phyloP scores from a whole-genome alignment of 2,329 filamentous ascomycete genomes.

The Arthrinium phaeospermum region DNA sequence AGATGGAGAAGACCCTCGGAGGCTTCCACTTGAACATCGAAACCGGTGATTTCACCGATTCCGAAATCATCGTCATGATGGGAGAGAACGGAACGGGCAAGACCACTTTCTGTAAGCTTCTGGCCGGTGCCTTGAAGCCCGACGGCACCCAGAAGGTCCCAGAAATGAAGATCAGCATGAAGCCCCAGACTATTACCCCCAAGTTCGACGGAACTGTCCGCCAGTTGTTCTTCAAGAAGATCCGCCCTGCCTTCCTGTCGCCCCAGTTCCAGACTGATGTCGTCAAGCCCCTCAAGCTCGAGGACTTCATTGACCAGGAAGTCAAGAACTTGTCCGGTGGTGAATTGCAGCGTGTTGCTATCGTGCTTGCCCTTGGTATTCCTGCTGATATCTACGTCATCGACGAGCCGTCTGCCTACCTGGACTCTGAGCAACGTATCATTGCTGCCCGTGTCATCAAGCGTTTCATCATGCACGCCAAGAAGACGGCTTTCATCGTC shows the following conservation, averaged over 20 bases:
- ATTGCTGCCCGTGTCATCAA: conserved; percentile 97
- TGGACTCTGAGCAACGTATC: conserved; percentile 99
- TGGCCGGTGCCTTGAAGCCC: conserved; percentile 92
- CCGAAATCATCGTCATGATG: conserved; percentile 99
- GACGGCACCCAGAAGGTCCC: conserved; percentile 81
- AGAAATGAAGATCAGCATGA: conserved; percentile 98
- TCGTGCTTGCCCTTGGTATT: conserved; percentile 92
- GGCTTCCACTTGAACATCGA: conserved; percentile 86
- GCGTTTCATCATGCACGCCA: conserved; percentile 99
- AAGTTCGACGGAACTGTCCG: conserved; percentile 98
- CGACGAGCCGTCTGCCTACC: conserved; percentile 95
- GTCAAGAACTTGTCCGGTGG: conserved; percentile 98
- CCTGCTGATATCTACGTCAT: conserved; percentile 99
- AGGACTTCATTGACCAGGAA: conserved; percentile 99
- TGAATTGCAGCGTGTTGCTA: conserved; percentile 99
- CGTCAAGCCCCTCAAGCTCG: conserved; percentile 98
- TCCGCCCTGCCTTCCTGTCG: conserved; percentile 93
- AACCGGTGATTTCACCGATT: conserved; percentile 89
- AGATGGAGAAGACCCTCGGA: conserved; percentile 92
- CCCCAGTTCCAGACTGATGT: conserved; percentile 99
- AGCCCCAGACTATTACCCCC: conserved; percentile 98
- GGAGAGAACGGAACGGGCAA: conserved; percentile 99
- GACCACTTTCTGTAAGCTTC: conserved; percentile 96
- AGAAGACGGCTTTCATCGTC: conserved; percentile 97
- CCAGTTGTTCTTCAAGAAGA: conserved; percentile 99